Evolutionary conservation across 495 filamentous ascomycete genomes (phyloP).

Genomic region (Alectoria sarmentosa): DNA sequence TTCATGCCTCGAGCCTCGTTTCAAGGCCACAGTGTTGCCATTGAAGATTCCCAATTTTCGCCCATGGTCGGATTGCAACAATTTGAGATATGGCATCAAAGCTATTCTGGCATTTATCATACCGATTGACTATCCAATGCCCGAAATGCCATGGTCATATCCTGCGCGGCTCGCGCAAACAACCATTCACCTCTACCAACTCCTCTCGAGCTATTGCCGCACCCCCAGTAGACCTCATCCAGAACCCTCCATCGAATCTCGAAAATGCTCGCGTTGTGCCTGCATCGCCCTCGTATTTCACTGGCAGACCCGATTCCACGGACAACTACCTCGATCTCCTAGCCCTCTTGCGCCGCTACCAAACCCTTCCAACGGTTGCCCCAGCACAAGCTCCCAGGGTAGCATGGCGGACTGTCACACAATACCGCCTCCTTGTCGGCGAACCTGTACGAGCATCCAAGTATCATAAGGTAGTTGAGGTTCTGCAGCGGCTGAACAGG

Average conservation of each 20-base stretch:
- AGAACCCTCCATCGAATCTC: constrained; percentile 27
- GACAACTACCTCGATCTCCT: constrained; percentile 74
- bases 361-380: constrained; percentile 59
- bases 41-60: not conserved
- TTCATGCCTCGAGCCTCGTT: no score
- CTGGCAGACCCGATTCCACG: constrained; percentile 73
- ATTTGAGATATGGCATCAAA: constrained; percentile 13
- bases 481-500: constrained; percentile 73
- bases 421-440: constrained; percentile 67
- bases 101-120: constrained; percentile 6
- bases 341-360: constrained; percentile 59
- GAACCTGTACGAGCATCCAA: constrained; percentile 73
- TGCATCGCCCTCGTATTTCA: constrained; percentile 88
- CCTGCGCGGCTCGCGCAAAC: constrained; percentile 8
- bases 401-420: constrained; percentile 73
- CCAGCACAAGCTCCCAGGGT: constrained; percentile 61
- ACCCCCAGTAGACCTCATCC: constrained; percentile 40
- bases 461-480: constrained; percentile 64
- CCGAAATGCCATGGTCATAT: constrained; percentile 10
- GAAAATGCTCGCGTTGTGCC: constrained; percentile 64
- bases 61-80: not conserved
- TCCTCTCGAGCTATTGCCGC: constrained; percentile 31
- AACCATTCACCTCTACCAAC: constrained; percentile 24
- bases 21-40: no score
- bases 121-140: constrained; percentile 3